A percentile compares a stretch with the other conserved stretches of the same genome.
These are phyloP conservation scores for Gleditsia sinensis DNA, from an alignment of 306 rosid genomes.

Conservation along the genomic window DNA sequence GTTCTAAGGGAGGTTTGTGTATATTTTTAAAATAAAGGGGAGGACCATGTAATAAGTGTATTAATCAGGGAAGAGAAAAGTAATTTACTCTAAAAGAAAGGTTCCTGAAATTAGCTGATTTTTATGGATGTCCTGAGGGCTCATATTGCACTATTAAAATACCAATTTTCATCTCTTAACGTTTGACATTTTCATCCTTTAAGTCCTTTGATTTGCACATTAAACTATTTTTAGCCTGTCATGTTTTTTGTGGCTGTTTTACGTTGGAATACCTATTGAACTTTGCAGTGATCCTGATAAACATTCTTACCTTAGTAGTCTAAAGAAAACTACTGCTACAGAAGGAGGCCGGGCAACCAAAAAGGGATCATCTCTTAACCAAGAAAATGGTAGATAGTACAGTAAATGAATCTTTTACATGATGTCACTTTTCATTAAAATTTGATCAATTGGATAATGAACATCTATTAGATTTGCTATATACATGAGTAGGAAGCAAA, in stretches of 20 bases:
- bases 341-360: slow-evolving; percentile 23
- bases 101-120: too few relatives aligned
- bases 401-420: slow-evolving; percentile 20
- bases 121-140: not conserved
- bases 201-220: not conserved
- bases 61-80: too few relatives aligned
- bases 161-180: too few relatives aligned
- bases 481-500: too few relatives aligned
- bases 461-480: too few relatives aligned
- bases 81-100: too few relatives aligned
- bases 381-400: slow-evolving; percentile 43
- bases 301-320: slow-evolving; percentile 31
- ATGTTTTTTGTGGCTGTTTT: not conserved
- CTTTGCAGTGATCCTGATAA: slow-evolving; percentile 42
- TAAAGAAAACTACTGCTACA: slow-evolving; percentile 36
- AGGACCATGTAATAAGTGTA: too few relatives aligned
- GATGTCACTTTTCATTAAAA: slow-evolving; percentile 28
- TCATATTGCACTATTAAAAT: too few relatives aligned
- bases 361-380: slow-evolving; percentile 28
- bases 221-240: not conserved
- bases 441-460: too few relatives aligned
- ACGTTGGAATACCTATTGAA: not conserved
- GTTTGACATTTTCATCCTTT: not conserved
- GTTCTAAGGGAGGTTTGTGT: too few relatives aligned
- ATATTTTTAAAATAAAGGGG: too few relatives aligned